Evolutionary conservation across 208 protist species (phyloP).

Genomic region (Leptomonas seymouri): DNA sequence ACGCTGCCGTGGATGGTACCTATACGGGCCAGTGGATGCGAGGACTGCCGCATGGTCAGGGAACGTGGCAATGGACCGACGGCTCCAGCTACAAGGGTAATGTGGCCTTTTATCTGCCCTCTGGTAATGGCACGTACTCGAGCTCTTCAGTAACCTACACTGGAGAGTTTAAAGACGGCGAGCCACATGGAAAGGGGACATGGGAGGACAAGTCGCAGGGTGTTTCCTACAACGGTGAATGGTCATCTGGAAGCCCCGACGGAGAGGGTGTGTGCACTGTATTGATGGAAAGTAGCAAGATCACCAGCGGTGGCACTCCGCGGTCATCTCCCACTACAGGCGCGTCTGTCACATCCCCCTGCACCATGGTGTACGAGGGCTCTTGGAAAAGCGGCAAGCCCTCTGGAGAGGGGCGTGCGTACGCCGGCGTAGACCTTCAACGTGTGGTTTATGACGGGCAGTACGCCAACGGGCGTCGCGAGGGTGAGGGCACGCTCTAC

Average conservation of each 20-base stretch:
- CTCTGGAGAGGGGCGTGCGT: conserved; percentile 45
- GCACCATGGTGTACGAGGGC: conserved; percentile 52
- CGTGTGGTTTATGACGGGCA: conserved; percentile 61
- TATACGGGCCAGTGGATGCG: conserved; percentile 73
- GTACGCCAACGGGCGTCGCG: conserved; percentile 48
- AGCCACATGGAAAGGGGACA: conserved; percentile 49
- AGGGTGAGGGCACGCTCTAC: conserved; percentile 56
- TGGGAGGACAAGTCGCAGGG: conserved; percentile 36
- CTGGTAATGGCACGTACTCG: conserved; percentile 56
- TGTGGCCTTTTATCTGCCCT: conserved; percentile 39
- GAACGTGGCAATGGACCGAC: conserved; percentile 67
- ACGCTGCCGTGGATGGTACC: conserved; percentile 45
- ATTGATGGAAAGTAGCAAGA: background rate
- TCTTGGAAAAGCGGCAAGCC: conserved; percentile 50
- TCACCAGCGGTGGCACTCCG: background rate
- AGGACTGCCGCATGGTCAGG: conserved; percentile 63
- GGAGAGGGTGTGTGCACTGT: conserved; percentile 58
- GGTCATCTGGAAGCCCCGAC: conserved; percentile 54
- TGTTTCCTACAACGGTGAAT: conserved; percentile 62
- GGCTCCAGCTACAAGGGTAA: conserved; percentile 62
- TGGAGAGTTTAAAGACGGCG: conserved; percentile 55
- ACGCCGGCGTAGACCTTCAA: conserved; percentile 13
- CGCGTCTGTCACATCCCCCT: background rate
- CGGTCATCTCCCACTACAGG: too few species aligned
- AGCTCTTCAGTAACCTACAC: conserved; percentile 50